Evolutionary conservation across 2,329 filamentous ascomycete genomes (phyloP).

Genomic region (Cyphellophora attinorum): DNA sequence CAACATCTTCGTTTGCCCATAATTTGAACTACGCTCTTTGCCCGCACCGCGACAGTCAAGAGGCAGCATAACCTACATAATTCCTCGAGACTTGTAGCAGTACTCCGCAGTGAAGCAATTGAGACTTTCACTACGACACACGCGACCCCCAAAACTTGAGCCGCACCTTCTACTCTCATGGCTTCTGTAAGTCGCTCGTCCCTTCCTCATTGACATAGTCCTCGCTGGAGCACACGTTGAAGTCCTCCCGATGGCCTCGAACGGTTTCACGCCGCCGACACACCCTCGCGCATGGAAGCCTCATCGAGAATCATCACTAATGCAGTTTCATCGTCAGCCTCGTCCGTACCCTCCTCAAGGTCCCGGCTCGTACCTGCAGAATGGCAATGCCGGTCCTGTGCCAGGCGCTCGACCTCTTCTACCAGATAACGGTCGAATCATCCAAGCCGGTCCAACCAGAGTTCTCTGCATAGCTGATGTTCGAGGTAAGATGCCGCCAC

Average conservation of each 20-base stretch:
- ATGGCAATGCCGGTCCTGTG: slow-evolving; percentile 34
- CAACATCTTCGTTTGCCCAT: too few relatives aligned
- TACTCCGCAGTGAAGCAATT: background rate
- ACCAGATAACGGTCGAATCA: slow-evolving; percentile 40
- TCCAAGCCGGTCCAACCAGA: slow-evolving; percentile 37
- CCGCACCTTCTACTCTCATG: slow-evolving; percentile 25
- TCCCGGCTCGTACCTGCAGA: slow-evolving; percentile 28
- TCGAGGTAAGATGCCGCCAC: slow-evolving; percentile 29
- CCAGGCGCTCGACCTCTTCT: slow-evolving; percentile 38
- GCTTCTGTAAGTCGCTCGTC: slow-evolving; percentile 34
- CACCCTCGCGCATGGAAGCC: background rate
- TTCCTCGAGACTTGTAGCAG: background rate
- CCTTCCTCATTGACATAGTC: slow-evolving; percentile 11
- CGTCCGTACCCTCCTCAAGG: slow-evolving; percentile 19
- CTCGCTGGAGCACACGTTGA: slow-evolving; percentile 11
- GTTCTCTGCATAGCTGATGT: slow-evolving; percentile 43
- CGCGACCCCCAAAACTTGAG: background rate
- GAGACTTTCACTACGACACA: background rate
- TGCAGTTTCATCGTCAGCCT: slow-evolving; percentile 13
- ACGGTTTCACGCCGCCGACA: slow-evolving; percentile 28
- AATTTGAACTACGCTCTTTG: too few relatives aligned
- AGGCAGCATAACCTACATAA: too few relatives aligned
- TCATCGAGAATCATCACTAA: slow-evolving; percentile 12
- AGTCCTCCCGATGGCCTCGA: slow-evolving; percentile 10
- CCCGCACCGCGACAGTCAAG: too few relatives aligned